phyloP scores from a whole-genome alignment of 257 asterid genomes.

The Ocimum tenuiflorum region DNA sequence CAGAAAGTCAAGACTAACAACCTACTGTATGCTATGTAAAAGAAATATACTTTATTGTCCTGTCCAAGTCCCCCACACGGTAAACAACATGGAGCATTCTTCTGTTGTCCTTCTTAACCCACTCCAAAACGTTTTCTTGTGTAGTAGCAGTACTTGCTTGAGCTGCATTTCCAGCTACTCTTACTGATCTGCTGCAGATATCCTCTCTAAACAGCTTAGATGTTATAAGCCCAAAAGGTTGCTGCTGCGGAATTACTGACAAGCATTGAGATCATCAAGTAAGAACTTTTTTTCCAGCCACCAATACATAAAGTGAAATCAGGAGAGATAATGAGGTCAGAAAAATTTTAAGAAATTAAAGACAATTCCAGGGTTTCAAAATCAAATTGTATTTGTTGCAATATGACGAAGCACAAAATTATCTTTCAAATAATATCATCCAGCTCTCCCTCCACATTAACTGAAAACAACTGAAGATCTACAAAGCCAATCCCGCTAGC shows the following conservation, averaged over 20 bases:
- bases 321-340: neutral
- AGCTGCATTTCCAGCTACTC: slow-evolving; percentile 50
- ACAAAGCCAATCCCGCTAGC: neutral
- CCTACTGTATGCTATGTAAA: neutral
- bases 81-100: slow-evolving; percentile 98
- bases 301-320: neutral
- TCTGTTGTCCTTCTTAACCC: slow-evolving; percentile 89
- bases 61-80: slow-evolving; percentile 96
- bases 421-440: neutral
- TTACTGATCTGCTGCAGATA: slow-evolving; percentile 28
- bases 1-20: slow-evolving; percentile 20
- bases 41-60: slow-evolving; percentile 76
- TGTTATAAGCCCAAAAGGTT: slow-evolving; percentile 49
- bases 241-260: slow-evolving; percentile 59
- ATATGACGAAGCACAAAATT: neutral
- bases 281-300: slow-evolving; percentile 10
- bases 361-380: neutral
- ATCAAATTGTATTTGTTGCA: neutral
- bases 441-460: neutral
- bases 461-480: neutral
- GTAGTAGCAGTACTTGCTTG: slow-evolving; percentile 62
- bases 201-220: slow-evolving; percentile 43
- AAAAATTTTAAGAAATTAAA: neutral
- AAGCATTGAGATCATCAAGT: slow-evolving; percentile 21
- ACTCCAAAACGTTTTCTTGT: slow-evolving; percentile 64